Evolutionary conservation across 2,329 filamentous ascomycete genomes (phyloP).

Genomic region (Xylaria multiplex): DNA sequence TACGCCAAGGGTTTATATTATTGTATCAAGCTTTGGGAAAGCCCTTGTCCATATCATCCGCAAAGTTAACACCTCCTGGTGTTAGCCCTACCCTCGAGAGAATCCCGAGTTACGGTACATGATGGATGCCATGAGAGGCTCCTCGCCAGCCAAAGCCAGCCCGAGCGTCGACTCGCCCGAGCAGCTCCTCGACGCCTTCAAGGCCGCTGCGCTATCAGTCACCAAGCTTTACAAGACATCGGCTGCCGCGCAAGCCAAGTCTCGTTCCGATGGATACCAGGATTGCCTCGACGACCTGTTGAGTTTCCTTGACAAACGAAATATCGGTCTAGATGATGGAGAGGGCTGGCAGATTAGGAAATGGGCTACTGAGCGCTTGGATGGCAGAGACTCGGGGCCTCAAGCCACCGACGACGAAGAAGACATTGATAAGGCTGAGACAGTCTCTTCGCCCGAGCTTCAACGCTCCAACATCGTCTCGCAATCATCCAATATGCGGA

Average conservation of each 20-base stretch:
- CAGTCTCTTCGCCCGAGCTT: slow-evolving; percentile 67
- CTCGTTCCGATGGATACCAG: slow-evolving; percentile 86
- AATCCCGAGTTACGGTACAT: slow-evolving; percentile 22
- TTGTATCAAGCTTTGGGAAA: slow-evolving; percentile 1
- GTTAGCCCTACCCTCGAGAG: slow-evolving; percentile 3
- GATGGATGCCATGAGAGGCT: slow-evolving; percentile 47
- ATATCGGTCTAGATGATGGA: slow-evolving; percentile 80
- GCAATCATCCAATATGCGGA: slow-evolving; percentile 51
- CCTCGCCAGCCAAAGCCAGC: slow-evolving; percentile 48
- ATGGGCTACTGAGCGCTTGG: slow-evolving; percentile 76
- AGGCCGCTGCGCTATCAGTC: slow-evolving; percentile 89
- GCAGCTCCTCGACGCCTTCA: slow-evolving; percentile 87
- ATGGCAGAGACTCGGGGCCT: slow-evolving; percentile 66
- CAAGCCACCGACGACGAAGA: slow-evolving; percentile 74
- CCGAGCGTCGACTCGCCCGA: slow-evolving; percentile 62
- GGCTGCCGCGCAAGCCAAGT: slow-evolving; percentile 77
- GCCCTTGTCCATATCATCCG: slow-evolving; percentile 10
- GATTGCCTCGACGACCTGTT: slow-evolving; percentile 92
- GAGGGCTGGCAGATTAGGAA: slow-evolving; percentile 73
- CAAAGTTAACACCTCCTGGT: not conserved
- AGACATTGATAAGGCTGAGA: slow-evolving; percentile 71
- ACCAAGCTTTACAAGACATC: slow-evolving; percentile 97
- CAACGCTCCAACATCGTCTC: slow-evolving; percentile 59
- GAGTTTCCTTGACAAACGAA: slow-evolving; percentile 83
- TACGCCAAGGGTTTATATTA: slow-evolving; percentile 34